Conservation (phyloP, 2,329 filamentous ascomycete species). For the Penicillium sp. region DNA sequence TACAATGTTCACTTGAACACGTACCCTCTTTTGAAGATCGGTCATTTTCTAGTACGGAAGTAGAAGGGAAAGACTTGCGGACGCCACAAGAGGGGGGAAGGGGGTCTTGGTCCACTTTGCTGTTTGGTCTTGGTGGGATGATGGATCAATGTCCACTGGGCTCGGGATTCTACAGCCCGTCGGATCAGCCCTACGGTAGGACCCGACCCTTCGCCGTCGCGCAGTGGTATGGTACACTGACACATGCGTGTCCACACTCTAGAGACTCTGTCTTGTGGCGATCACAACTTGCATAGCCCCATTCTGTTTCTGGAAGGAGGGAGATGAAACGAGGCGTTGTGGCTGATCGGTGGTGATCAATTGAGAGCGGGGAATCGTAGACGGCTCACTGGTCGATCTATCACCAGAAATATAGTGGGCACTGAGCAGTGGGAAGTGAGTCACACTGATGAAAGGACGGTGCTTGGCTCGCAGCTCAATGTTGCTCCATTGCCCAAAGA, state of each 20-base stretch:
- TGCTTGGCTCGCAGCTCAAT: background rate
- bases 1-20: background rate
- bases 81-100: background rate
- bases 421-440: slow-evolving; percentile 1
- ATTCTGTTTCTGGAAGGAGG: slow-evolving; percentile 1
- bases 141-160: background rate
- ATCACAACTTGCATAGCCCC: slow-evolving; percentile 1
- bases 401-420: background rate
- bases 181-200: background rate
- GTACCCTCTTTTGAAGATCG: background rate
- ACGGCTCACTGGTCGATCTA: slow-evolving; percentile 10
- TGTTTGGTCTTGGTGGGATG: background rate
- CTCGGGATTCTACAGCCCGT: background rate
- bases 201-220: background rate
- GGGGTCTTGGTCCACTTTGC: background rate
- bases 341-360: slow-evolving; percentile 9
- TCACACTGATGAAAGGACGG: background rate
- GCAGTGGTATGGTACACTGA: background rate
- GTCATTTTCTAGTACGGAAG: too few species aligned
- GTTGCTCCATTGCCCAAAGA: background rate
- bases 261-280: background rate
- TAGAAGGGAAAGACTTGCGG: background rate
- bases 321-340: background rate
- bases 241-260: background rate
- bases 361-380: background rate